Conservation (phyloP, 805 yeast genomes). For the Wickerhamiella sergipiensis region DNA sequence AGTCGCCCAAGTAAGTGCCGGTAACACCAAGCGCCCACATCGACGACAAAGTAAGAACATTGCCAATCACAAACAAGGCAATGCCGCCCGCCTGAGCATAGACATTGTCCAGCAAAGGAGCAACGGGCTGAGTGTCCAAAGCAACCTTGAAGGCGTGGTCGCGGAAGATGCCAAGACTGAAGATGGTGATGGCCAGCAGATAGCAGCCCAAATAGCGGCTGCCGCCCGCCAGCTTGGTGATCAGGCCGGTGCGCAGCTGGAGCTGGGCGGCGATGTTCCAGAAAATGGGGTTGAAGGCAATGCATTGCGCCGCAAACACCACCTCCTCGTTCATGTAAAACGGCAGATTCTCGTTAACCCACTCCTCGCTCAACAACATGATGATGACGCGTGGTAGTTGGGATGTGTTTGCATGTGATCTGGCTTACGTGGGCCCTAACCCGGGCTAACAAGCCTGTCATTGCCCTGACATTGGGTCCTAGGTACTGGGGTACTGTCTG, state of each 20-base stretch:
- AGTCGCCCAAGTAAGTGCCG: conserved; percentile 94
- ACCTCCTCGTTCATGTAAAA: conserved; percentile 9
- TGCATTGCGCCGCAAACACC: conserved; percentile 20
- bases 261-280: conserved; percentile 89
- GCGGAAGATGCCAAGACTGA: conserved; percentile 69
- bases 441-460: too few species aligned
- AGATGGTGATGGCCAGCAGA: conserved; percentile 66
- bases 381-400: neutral
- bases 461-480: too few species aligned
- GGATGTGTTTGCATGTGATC: neutral
- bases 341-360: conserved; percentile 3
- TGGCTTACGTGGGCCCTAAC: too few species aligned
- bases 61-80: conserved; percentile 50
- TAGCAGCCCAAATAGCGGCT: conserved; percentile 68
- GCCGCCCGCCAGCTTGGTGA: conserved; percentile 64
- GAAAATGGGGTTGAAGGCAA: conserved; percentile 84
- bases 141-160: conserved; percentile 64
- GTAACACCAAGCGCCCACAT: conserved; percentile 92
- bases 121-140: conserved; percentile 54
- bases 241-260: conserved; percentile 63
- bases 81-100: conserved; percentile 39
- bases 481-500: too few species aligned
- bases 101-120: conserved; percentile 33
- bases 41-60: conserved; percentile 64
- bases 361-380: neutral